phyloP scores from a whole-genome alignment of 2,329 filamentous ascomycete species.

The Clarireedia homoeocarpa region DNA sequence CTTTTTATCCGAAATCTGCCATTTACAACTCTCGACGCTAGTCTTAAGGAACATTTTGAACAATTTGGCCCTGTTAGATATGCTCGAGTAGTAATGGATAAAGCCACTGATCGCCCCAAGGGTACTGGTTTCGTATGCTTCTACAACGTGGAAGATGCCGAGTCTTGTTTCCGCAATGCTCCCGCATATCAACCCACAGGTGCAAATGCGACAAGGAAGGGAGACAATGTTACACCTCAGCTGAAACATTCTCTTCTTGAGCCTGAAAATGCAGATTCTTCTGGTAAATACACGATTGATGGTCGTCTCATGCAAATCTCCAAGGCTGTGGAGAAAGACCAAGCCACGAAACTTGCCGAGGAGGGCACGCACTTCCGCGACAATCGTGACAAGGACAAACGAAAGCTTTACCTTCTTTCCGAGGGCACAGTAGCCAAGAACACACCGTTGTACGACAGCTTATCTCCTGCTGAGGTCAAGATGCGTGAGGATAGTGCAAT shows the following conservation, averaged over 20 bases:
- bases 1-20: constrained; percentile 92
- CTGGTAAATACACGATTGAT: constrained; percentile 82
- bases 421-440: constrained; percentile 78
- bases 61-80: constrained; percentile 85
- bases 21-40: constrained; percentile 77
- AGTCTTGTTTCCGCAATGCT: constrained; percentile 65
- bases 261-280: constrained; percentile 72
- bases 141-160: constrained; percentile 66
- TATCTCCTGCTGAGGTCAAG: constrained; percentile 72
- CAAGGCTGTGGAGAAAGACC: constrained; percentile 74
- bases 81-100: constrained; percentile 84
- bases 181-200: constrained; percentile 48
- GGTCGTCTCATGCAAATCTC: constrained; percentile 80
- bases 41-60: constrained; percentile 77
- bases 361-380: constrained; percentile 55
- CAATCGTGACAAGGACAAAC: constrained; percentile 75
- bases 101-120: constrained; percentile 73
- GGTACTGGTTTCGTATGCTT: constrained; percentile 97
- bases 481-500: constrained; percentile 82
- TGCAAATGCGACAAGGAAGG: constrained; percentile 28
- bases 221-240: constrained; percentile 30
- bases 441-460: constrained; percentile 66
- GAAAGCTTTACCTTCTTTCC: constrained; percentile 76
- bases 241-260: constrained; percentile 78
- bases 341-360: constrained; percentile 69